Percentiles rank a stretch among this genome's conserved stretches.
These are phyloP conservation scores for Crithidia mellificae DNA, from an alignment of 208 protist genomes.

Conservation along the genomic window DNA sequence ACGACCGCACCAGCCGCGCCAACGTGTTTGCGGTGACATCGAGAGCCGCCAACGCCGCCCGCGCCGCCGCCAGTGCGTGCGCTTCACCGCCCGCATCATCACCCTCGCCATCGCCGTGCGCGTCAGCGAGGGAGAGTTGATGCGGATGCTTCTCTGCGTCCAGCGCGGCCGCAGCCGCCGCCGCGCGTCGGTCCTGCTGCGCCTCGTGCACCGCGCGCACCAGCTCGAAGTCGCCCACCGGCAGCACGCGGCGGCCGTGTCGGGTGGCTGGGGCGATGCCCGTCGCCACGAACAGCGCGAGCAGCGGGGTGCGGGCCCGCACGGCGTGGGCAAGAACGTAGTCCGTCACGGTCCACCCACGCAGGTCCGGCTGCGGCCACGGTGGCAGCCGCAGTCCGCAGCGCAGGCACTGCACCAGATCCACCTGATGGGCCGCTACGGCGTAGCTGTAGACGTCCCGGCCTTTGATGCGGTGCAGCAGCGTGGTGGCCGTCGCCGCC, in stretches of 20 bases:
- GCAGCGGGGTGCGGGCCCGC: slow-evolving; percentile 15
- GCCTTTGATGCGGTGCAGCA: slow-evolving; percentile 55
- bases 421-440: slow-evolving; percentile 41
- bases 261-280: slow-evolving; percentile 43
- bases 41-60: slow-evolving; percentile 11
- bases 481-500: slow-evolving; percentile 7
- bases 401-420: slow-evolving; percentile 45
- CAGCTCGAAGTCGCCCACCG: slow-evolving; percentile 23
- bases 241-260: slow-evolving; percentile 33
- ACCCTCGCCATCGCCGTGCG: background rate
- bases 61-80: background rate
- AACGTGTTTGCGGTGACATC: slow-evolving; percentile 20
- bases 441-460: slow-evolving; percentile 84
- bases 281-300: slow-evolving; percentile 45
- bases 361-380: slow-evolving; percentile 57
- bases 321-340: slow-evolving; percentile 46
- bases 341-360: slow-evolving; percentile 73
- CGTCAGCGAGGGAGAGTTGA: background rate
- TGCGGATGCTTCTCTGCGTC: background rate
- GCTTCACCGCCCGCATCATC: background rate
- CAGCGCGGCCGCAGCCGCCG: slow-evolving; percentile 7
- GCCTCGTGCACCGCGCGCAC: slow-evolving; percentile 33
- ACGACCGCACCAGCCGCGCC: slow-evolving; percentile 4
- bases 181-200: slow-evolving; percentile 8
- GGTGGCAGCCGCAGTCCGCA: slow-evolving; percentile 52